Evolutionary conservation across 2,329 filamentous ascomycete genomes (phyloP).

Genomic region (Cercospora canescens): DNA sequence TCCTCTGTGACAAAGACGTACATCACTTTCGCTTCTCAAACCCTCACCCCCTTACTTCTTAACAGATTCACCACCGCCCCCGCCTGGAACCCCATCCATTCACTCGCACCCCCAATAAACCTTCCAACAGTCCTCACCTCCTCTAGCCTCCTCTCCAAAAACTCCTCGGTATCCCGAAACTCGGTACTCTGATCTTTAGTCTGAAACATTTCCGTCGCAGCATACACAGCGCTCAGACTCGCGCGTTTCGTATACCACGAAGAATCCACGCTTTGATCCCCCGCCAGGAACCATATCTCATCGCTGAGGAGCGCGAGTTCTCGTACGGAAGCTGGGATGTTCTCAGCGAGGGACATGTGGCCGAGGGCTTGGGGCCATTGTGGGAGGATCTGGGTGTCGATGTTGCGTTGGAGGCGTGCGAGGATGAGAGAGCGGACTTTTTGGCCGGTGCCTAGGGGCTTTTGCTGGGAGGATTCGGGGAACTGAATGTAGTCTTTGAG

Average conservation of each 20-base stretch:
- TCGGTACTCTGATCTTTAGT: conserved; percentile 76
- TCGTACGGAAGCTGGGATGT: conserved; percentile 71
- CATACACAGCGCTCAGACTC: conserved; percentile 66
- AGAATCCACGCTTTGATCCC: conserved; percentile 77
- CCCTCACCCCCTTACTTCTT: conserved; percentile 81
- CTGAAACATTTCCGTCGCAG: conserved; percentile 83
- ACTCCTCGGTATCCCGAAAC: conserved; percentile 76
- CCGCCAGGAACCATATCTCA: conserved; percentile 86
- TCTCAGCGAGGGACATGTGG: conserved; percentile 81
- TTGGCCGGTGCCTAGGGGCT: conserved; percentile 46
- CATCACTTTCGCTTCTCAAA: conserved; percentile 52
- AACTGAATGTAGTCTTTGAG: conserved; percentile 55
- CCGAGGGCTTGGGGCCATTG: conserved; percentile 91
- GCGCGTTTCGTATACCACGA: conserved; percentile 82
- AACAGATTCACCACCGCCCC: conserved; percentile 77
- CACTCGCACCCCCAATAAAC: conserved; percentile 62
- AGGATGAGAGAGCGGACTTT: conserved; percentile 73
- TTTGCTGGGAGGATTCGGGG: conserved; percentile 21
- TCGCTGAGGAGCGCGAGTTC: conserved; percentile 84
- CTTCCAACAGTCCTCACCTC: conserved; percentile 66
- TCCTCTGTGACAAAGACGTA: background rate
- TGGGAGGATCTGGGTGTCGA: conserved; percentile 59
- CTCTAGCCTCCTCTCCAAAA: conserved; percentile 72
- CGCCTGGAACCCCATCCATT: conserved; percentile 82
- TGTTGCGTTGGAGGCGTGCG: conserved; percentile 75